Conservation (phyloP, 148 eudicot species). For the Vaccinium myrtillus region DNA sequence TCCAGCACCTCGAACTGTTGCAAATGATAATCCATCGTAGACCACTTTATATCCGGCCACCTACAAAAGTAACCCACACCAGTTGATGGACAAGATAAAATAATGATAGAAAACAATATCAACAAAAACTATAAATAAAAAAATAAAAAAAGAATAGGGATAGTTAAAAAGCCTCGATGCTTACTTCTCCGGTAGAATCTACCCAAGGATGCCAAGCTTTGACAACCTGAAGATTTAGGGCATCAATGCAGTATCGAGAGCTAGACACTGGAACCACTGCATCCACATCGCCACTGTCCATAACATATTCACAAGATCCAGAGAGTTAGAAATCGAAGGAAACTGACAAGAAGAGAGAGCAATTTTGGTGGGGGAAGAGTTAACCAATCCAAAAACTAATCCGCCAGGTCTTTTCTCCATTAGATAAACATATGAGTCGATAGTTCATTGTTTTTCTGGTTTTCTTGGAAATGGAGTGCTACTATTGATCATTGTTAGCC, state of each 20-base stretch:
- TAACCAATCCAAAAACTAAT: too few relatives aligned
- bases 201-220: constrained; percentile 28
- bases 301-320: neutral
- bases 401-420: neutral
- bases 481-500: too few relatives aligned
- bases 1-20: constrained; percentile 8
- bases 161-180: neutral
- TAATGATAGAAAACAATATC: neutral
- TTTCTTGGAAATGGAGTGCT: too few relatives aligned
- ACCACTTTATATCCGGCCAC: constrained; percentile 21
- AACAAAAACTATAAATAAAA: neutral
- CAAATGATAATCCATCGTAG: constrained; percentile 11
- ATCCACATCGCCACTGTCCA: constrained; percentile 30
- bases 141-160: neutral
- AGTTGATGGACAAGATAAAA: neutral
- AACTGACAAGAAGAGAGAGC: neutral
- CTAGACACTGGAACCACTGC: constrained; percentile 30
- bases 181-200: constrained; percentile 19
- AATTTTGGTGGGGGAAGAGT: neutral
- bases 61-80: neutral
- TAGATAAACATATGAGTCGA: too few relatives aligned
- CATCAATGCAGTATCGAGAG: constrained; percentile 24
- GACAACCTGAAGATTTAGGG: constrained; percentile 23
- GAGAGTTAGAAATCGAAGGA: neutral
- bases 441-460: too few relatives aligned